Base-by-base conservation (phyloP, 495 filamentous ascomycete species). In the Collariella sp. region DNA sequence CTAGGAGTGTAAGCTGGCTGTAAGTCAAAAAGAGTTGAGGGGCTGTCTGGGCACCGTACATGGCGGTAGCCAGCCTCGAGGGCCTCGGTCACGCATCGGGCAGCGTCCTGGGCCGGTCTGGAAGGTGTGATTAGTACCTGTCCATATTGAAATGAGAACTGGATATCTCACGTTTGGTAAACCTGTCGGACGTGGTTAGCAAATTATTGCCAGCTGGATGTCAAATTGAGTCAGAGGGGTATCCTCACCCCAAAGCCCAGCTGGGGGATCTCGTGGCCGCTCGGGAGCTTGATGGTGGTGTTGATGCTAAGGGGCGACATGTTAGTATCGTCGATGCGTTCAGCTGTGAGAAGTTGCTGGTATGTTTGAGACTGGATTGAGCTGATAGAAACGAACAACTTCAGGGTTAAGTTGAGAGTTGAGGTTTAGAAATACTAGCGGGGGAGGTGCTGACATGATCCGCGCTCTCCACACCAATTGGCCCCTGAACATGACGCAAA, bases 181-280 rank as follows among this genome's bases (percentile, higher is more conserved):
- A 89, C 83, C 84, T 87, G 60, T 38, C 5, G 4, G 26, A 31
- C 9, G 5, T 31, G 5, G 26, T 31, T 9, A 31, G 26, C 53
- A 49, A 38, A 50, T 35, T 19, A 34, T 35, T 47, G 24, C 12
- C 6, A 36, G 34, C 22, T 44, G 5, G n/a, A 18, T 15, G 26
- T 48, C 7, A 48, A 22, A 11, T 46, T n/a, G 42, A 43, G 40
- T 38, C 20, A 36, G 24, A 40, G n/a, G 19, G 19, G 20, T 33
- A n/a, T n/a, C n/a, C 38, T 34, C 76, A 86, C 84, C 46, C 85
- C 87, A 61, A 82, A 89, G 2, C 88, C 88, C 35, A 91, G 61
- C 10, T 77, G 67, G 0, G 88, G 88, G 35, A 94, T 89, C 52
- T 89, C 81, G 65, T 83, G 83, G 50, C 88, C 88, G 42, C 87